Evolutionary conservation across 345 rosid species (phyloP), one percentile per base, ranked within the genome.

Genomic region (Eucalyptus tenuipes): DNA sequence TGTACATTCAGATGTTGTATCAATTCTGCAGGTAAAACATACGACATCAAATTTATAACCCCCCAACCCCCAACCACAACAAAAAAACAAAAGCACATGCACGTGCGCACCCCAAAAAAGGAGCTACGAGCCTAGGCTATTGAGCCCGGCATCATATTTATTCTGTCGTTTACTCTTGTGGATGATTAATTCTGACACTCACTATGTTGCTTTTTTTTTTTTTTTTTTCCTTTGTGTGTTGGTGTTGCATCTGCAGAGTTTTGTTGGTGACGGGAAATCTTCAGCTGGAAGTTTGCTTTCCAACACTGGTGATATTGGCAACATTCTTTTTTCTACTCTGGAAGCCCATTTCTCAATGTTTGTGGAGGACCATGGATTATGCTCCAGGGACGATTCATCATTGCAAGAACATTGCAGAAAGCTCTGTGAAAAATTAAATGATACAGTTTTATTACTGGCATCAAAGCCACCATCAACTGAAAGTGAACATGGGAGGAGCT

Each of bases 241-340:
- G 44, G 44, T 55, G 25, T 47, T 85, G 88, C 85, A 66, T 88
- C 71, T 40, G 86, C 92, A 98, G 99, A 92, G 90, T 89, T 87
- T 89, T 88, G 93, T 90, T 47, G 87, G 93, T 82, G 93, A 93
- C 57, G 93, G 91, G 66, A 91, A 93, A 88, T 89, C 96, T 90
- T 94, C 94, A 22, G 92, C 89, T 31, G 93, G 93, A 71, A 95
- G 91, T 88, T 66, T 96, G 88, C 93, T 96, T 55, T 85, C 92
- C 45, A 88, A 93, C 87, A 92, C 95, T 90, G 89, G 89, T 85
- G 97, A 95, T 64, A 92, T 95, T 86, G 94, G 96, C 59, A 55
- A 33, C n/a, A 92, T 88, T 88, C 95, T 98, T 90, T 91, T 96
- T 90, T 93, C 93, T 64, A 93, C 96, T 87, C 91, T 98, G 88